Conservation (phyloP, 768 basidiomycete genomes). For the Sporobolomyces phaffii region DNA sequence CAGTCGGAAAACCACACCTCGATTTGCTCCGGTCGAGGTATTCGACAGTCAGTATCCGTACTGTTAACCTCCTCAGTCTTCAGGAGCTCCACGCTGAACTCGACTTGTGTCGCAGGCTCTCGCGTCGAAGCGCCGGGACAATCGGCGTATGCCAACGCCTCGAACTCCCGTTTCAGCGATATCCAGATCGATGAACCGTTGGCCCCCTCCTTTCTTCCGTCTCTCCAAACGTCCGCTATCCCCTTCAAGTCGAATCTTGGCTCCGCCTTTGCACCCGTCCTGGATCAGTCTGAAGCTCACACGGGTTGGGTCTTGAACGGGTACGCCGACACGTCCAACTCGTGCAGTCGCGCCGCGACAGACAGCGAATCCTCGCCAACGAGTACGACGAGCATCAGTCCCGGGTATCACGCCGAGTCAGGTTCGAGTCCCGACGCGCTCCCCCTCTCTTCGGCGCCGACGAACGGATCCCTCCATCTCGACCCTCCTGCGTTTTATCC, state of each 20-base stretch:
- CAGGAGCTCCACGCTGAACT: too few species aligned
- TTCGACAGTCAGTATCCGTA: constrained; percentile 13
- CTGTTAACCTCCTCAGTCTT: too few species aligned
- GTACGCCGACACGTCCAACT: neutral
- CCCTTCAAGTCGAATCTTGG: too few species aligned
- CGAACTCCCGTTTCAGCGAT: neutral
- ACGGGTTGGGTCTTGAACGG: constrained; percentile 1
- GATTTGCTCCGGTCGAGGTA: neutral
- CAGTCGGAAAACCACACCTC: neutral
- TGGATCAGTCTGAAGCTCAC: too few species aligned
- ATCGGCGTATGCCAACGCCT: neutral
- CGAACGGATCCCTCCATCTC: too few species aligned
- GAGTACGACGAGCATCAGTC: neutral
- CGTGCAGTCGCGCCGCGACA: neutral
- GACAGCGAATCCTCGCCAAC: neutral
- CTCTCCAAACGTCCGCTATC: neutral
- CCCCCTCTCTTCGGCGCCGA: neutral
- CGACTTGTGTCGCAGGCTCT: too few species aligned
- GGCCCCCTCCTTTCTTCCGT: too few species aligned
- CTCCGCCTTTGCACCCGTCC: too few species aligned
- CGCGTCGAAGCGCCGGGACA: neutral
- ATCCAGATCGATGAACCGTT: neutral
- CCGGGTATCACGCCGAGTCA: neutral
- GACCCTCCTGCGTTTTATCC: too few species aligned
- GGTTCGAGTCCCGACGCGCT: neutral